Conservation (phyloP, 2,329 filamentous ascomycete species). For the Sclerotinia glacialis region DNA sequence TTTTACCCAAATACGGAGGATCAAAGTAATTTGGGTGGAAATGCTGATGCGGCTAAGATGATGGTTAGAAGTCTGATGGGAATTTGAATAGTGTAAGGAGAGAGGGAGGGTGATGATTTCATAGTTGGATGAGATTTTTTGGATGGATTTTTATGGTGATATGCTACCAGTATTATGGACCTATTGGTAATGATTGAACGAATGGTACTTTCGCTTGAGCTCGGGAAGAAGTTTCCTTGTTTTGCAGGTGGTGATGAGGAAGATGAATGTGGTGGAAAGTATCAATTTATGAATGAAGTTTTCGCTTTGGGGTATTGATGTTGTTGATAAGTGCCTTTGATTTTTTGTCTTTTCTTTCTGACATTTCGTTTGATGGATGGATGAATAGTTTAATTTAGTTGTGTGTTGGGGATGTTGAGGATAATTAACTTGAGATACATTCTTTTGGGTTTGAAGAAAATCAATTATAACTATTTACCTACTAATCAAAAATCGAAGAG, state of each 20-base stretch:
- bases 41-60: conserved; percentile 33
- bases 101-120: neutral
- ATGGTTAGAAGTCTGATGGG: conserved; percentile 28
- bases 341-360: too few relatives aligned
- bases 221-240: neutral
- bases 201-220: neutral
- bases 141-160: neutral
- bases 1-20: conserved; percentile 58
- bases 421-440: neutral
- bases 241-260: neutral
- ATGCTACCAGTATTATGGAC: neutral
- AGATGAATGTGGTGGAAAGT: neutral
- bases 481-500: too few relatives aligned
- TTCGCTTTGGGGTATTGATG: neutral
- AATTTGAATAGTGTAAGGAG: neutral
- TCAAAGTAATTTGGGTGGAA: conserved; percentile 44
- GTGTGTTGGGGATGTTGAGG: neutral
- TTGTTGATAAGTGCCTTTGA: neutral
- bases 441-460: neutral
- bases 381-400: neutral
- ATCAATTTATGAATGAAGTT: neutral
- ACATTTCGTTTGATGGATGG: too few relatives aligned
- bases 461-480: too few relatives aligned
- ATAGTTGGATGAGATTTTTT: neutral
- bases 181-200: neutral